These are phyloP conservation scores for Cutaneotrichosporon spelunceum DNA, from an alignment of 1,284 basidiomycete species.

Conservation along the genomic window DNA sequence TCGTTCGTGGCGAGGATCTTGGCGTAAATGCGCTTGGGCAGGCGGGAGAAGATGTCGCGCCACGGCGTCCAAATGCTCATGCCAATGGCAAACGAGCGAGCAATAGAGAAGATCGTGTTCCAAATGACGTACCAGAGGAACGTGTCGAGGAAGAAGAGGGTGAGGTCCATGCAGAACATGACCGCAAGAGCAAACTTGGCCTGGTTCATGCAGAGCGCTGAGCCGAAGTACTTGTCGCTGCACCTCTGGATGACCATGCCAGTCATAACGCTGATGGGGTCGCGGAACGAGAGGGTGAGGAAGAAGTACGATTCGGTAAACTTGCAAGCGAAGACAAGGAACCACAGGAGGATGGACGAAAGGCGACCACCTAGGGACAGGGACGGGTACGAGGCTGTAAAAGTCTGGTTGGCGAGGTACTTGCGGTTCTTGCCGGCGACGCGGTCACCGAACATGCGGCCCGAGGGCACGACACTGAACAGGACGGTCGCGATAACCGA, in stretches of 20 bases:
- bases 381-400: conserved; percentile 85
- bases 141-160: conserved; percentile 93
- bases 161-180: conserved; percentile 95
- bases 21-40: conserved; percentile 92
- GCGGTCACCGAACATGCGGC: conserved; percentile 83
- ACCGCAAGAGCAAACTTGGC: conserved; percentile 86
- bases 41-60: conserved; percentile 86
- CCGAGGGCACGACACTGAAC: conserved; percentile 83
- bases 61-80: conserved; percentile 96
- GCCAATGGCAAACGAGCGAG: conserved; percentile 80
- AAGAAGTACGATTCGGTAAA: conserved; percentile 93
- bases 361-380: conserved; percentile 62
- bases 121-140: conserved; percentile 94
- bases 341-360: conserved; percentile 75
- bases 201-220: conserved; percentile 76
- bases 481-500: conserved; percentile 74
- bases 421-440: conserved; percentile 89
- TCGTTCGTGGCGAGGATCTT: conserved; percentile 85
- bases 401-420: conserved; percentile 91
- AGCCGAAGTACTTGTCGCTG: conserved; percentile 75
- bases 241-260: conserved; percentile 89
- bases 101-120: conserved; percentile 92
- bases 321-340: conserved; percentile 89
- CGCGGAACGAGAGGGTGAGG: conserved; percentile 85
- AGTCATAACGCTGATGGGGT: conserved; percentile 85